phyloP scores from a whole-genome alignment of 2,329 filamentous ascomycete genomes.

The Boeremia exigua region DNA sequence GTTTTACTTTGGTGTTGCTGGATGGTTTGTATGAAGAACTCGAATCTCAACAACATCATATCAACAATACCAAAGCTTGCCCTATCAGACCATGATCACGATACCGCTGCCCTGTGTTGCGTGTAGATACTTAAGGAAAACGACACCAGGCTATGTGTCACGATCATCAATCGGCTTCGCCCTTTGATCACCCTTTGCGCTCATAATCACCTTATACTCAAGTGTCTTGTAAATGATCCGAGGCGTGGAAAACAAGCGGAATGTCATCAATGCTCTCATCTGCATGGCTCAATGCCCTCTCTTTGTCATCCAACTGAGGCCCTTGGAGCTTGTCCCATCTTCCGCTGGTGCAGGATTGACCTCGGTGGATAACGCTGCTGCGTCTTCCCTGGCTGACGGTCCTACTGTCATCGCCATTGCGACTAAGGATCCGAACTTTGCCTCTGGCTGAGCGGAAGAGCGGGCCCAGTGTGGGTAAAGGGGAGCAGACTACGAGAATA shows the following conservation, averaged over 20 bases:
- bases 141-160: constrained; percentile 11
- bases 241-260: constrained; percentile 1
- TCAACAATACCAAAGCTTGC: constrained; percentile 9
- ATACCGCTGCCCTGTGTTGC: constrained; percentile 4
- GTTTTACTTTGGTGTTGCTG: constrained; percentile 12
- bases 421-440: constrained; percentile 9
- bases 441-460: constrained; percentile 8
- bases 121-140: constrained; percentile 9
- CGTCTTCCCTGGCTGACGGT: constrained; percentile 3
- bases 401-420: not conserved
- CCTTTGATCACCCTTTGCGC: constrained; percentile 4
- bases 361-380: constrained; percentile 2
- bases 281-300: constrained; percentile 5
- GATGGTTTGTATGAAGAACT: constrained; percentile 7
- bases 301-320: constrained; percentile 5
- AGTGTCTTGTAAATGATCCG: constrained; percentile 8
- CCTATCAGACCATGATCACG: constrained; percentile 5
- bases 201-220: constrained; percentile 7
- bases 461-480: constrained; percentile 8
- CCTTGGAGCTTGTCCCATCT: constrained; percentile 11
- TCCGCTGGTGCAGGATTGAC: constrained; percentile 6
- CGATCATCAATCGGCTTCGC: constrained; percentile 8
- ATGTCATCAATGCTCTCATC: constrained; percentile 4
- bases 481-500: constrained; percentile 11
- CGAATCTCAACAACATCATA: constrained; percentile 8